Base-by-base conservation (phyloP, 352 stramenopile genomes). In the Pythium aphanidermatum region DNA sequence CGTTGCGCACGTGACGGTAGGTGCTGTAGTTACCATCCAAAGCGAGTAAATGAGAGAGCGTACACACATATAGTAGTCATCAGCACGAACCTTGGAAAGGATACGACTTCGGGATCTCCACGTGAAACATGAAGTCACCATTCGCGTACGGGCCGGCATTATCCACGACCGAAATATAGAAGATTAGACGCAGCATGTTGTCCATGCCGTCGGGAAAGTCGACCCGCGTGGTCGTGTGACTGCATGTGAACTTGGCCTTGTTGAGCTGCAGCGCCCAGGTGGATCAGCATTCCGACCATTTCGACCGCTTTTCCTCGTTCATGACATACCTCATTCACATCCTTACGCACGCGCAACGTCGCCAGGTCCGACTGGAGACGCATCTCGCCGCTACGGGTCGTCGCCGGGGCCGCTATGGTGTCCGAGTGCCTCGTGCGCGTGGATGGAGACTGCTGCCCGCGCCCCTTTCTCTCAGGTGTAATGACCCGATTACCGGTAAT, bases 101-200 rank as follows among this genome's bases (percentile, higher is more conserved):
- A 56, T 93, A 93, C 24, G 79, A 86, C 67, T 84, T 88, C 30
- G 82, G 82, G 44, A 93, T 93, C 42, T 91, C 73, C 13, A 93
- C 75, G 42, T 83, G 83, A 53, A 93, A 93, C 12, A 68, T 87
- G 40, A 90, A 93, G 39, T 93, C 78, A 1, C 82, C 82, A 54
- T 93, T 90, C 34, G 73, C 75, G 45, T 81, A 93, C n/a, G 82
- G 76, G 0, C 79, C 74, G 4, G 68, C 68, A 5, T 81, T 56
- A 43, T 92, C 79, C 2, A 65, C 70, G 36, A 93, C 81, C 10
- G 79, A 77, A 44, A 93, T 90, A 35, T 67, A 74, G 58, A 93
- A 87, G 37, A 92, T 82, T 11, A 93, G 49, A 1, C 59, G 65
- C 40, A 93, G 53, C 72, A 93, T 86, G 46, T 93, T 93, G 46